These are phyloP conservation scores for Curvularia eragrostidis DNA, from an alignment of 2,329 filamentous ascomycete species.

Conservation along the genomic window DNA sequence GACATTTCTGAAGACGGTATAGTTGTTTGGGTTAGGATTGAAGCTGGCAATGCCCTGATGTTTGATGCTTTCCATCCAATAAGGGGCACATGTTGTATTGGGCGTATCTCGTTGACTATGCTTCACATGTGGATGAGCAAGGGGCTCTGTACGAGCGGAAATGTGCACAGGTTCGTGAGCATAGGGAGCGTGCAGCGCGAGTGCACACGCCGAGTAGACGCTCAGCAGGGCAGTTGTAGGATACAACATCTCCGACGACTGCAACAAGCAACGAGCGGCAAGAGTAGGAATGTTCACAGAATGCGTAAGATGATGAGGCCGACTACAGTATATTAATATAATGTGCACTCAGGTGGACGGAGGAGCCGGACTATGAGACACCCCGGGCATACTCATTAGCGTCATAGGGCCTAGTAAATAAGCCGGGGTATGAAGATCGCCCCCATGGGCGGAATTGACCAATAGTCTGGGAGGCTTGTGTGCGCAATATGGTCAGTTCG, in stretches of 20 bases:
- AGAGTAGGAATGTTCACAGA: neutral
- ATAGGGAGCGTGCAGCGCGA: slow-evolving; percentile 10
- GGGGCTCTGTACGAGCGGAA: slow-evolving; percentile 14
- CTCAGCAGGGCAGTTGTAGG: slow-evolving; percentile 2
- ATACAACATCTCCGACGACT: slow-evolving; percentile 4
- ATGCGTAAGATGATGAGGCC: neutral
- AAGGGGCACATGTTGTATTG: slow-evolving; percentile 37
- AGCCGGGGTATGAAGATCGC: slow-evolving; percentile 5
- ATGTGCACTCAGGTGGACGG: neutral
- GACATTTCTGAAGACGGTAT: slow-evolving; percentile 53
- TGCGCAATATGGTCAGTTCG: neutral
- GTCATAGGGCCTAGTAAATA: slow-evolving; percentile 3
- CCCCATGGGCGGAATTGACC: neutral
- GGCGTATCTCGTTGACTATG: slow-evolving; percentile 21
- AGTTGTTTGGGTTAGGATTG: slow-evolving; percentile 47
- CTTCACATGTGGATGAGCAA: slow-evolving; percentile 16
- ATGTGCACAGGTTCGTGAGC: slow-evolving; percentile 19
- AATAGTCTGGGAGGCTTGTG: slow-evolving; percentile 4
- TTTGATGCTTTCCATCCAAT: slow-evolving; percentile 53
- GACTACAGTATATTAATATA: slow-evolving; percentile 4
- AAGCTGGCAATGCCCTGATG: slow-evolving; percentile 52
- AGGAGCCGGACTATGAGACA: neutral
- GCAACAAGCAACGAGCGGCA: slow-evolving; percentile 3
- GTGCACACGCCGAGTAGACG: slow-evolving; percentile 8
- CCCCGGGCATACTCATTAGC: neutral